Base-by-base conservation (phyloP, 306 rosid genomes). In the Pterocarpus santalinus region DNA sequence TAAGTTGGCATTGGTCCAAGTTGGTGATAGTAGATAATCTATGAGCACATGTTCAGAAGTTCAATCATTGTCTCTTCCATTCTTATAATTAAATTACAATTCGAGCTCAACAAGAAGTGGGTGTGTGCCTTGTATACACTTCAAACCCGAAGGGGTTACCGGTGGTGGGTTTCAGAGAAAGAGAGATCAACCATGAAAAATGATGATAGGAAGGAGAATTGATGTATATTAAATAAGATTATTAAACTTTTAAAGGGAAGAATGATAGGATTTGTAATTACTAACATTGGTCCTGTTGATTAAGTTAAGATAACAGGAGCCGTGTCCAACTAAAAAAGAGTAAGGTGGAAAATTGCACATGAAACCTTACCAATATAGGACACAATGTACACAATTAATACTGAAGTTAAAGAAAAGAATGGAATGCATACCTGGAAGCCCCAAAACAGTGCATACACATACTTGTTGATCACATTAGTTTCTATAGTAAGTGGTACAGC, bases 381-480 rank as follows among this genome's bases (percentile, higher is more conserved):
- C 15, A 53, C 53, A 55, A 72, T 2, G 28, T 65, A 65, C 30
- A 77, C 6, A 22, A 65, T 52, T 53, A 64, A 5, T 41, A 44
- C 1, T 22, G 28, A 22, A 22, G 28, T 22, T 22, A 13, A 53
- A 8, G 34, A 52, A 57, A 55, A 56, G 53, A 66, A 46, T 4
- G 64, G 46, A 69, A 38, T 61, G n/a, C 39, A 69, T 70, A 76
- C 85, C 81, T 82, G 85, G 53, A 82, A 62, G 55, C 82, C 85
- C 85, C 85, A 82, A 68, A 82, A 82, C 3, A 82, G 60, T 9
- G 85, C 66, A 76, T 9, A 82, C 63, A 76, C 60, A 51, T 82
- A 82, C 61, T 82, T 82, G 5, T 69, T 69, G 43, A 82, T 34
- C 67, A 46, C 30, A 5, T 7, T 55, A 32, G 80, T 83, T 65